Evolutionary conservation across 768 basidiomycete species (phyloP), one percentile per base, ranked within the genome.

Genomic region (Leccinum variicolor): DNA sequence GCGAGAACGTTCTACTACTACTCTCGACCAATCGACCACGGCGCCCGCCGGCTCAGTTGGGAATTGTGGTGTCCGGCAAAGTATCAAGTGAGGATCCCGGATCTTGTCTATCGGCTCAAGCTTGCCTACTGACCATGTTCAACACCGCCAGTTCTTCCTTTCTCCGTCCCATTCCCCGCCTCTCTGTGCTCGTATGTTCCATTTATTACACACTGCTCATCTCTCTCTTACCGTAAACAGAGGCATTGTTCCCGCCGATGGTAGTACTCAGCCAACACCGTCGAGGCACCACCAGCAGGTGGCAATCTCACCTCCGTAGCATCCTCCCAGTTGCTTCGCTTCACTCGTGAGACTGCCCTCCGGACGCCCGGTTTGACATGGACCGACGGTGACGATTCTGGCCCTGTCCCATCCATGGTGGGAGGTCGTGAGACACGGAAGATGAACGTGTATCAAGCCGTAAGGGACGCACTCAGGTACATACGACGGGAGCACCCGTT

Each of bases 371-470:
- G 85, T 8, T 69, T 94, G 50, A 66, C 63, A n/a, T 94, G 90
- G 88, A 69, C 76, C 11, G 88, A 91, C 56, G 85, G 84, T 34
- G 83, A 82, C 52, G 34, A 36, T 15, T 72, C 74, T 17, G 74
- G 71, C 6, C 71, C 79, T 13, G 61, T 78, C 50, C 74, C 71
- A 45, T 74, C 75, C 34, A 78, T 84, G 39, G 74, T 87, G 14
- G 90, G 84, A 19, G 91, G 90, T 15, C 82, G 90, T 52, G 90
- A 93, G 73, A 95, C 92, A 21, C 84, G 92, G 63, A 94, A 94
- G 76, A 96, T 96, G 93, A 98, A 98, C 69, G 77, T 88, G 63
- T 97, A 94, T 72, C 94, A 97, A 69, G 91, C 95, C 1, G 83
- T 98, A 14, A 81, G 95, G 49, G 93, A 96, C 69, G 93, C 92